A percentile compares a stretch with the other conserved stretches of the same genome.
phyloP scores from a whole-genome alignment of 352 stramenopile genomes.

The Phytophthora pini region DNA sequence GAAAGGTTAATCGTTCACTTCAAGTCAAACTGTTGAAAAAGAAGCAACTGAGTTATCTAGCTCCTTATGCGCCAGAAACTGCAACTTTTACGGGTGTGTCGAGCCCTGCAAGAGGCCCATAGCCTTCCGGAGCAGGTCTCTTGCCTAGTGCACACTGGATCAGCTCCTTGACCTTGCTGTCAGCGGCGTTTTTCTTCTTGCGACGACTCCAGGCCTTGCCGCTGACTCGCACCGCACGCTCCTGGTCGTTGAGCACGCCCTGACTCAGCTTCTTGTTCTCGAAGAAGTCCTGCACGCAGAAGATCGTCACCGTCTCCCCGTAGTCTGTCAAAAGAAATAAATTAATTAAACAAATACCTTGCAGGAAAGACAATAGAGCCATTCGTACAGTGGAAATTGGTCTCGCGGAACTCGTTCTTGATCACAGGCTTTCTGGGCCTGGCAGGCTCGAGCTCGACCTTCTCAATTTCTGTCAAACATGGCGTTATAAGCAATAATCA shows the following conservation, averaged over 20 bases:
- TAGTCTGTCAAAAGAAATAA: conserved; percentile 51
- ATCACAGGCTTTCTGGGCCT: conserved; percentile 53
- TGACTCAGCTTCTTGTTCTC: conserved; percentile 75
- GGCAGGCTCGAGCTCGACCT: conserved; percentile 14
- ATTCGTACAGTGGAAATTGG: conserved; percentile 72
- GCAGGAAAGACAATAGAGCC: conserved; percentile 4
- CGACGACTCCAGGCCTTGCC: conserved; percentile 40
- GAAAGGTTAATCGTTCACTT: conserved; percentile 34
- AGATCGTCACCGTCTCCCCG: conserved; percentile 79
- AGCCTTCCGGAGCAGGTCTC: conserved; percentile 20
- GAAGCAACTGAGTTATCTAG: conserved; percentile 15
- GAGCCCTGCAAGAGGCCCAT: conserved; percentile 9
- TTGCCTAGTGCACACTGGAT: conserved; percentile 57
- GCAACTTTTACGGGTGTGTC: conserved; percentile 4
- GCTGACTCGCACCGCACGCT: conserved; percentile 61
- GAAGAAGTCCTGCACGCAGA: conserved; percentile 80
- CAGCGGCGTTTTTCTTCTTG: conserved; percentile 36
- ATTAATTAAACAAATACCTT: background rate
- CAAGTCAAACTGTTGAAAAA: conserved; percentile 9
- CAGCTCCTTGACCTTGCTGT: conserved; percentile 44
- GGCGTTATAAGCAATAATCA: background rate
- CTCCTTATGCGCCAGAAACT: conserved; percentile 16
- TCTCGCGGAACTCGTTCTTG: conserved; percentile 85
- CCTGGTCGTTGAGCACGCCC: conserved; percentile 79
- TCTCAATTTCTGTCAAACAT: conserved; percentile 31